Evolutionary conservation across 140 eudicot genomes (phyloP).

Genomic region (Oenanthe javanica): DNA sequence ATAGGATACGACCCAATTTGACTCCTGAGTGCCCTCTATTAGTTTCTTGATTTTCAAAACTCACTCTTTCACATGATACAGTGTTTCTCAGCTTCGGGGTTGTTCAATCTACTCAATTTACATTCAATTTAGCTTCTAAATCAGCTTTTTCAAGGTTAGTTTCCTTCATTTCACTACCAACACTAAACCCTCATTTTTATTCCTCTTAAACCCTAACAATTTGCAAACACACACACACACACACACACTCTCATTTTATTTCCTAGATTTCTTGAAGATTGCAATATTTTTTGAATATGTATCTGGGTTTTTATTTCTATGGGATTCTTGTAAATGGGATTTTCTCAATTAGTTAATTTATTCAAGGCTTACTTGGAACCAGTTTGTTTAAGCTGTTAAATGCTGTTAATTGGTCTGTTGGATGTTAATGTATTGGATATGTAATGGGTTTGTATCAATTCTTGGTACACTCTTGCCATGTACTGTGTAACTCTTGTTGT

Average conservation of each 20-base stretch:
- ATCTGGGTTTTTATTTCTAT: not conserved
- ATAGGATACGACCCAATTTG: not conserved
- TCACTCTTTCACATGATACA: not conserved
- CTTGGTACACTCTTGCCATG: constrained; percentile 37
- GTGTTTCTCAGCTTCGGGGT: not conserved
- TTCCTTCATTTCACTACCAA: not conserved
- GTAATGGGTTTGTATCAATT: constrained; percentile 23
- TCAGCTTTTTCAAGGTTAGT: constrained; percentile 1
- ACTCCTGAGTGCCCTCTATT: not conserved
- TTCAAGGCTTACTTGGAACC: not conserved
- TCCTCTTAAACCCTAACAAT: not conserved
- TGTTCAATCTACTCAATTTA: not conserved
- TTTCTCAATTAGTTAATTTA: constrained; percentile 7
- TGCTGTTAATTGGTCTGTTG: constrained; percentile 14
- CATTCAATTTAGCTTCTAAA: not conserved
- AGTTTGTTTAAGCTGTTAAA: not conserved
- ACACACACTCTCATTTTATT: not conserved
- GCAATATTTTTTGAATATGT: not conserved
- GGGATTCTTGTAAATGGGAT: constrained; percentile 16
- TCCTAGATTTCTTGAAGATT: not conserved
- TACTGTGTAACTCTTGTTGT: constrained; percentile 43
- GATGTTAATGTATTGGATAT: constrained; percentile 11
- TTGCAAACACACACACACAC: too few species aligned
- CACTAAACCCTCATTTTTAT: constrained; percentile 1
- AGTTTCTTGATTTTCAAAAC: not conserved